These are phyloP conservation scores for Erucastrum elatum DNA, from an alignment of 345 rosid genomes.

Conservation along the genomic window DNA sequence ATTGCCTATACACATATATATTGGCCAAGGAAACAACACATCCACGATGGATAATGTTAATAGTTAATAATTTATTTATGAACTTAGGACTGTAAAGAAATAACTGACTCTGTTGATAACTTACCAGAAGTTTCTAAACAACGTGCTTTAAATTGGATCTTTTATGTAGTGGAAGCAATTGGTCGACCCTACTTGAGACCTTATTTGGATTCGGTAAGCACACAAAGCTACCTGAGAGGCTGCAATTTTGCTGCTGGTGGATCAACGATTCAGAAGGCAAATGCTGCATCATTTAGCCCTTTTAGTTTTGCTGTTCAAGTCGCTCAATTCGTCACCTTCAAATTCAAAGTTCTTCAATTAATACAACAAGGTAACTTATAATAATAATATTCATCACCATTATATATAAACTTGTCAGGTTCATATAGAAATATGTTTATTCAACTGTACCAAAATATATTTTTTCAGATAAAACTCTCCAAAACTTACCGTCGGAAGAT, in stretches of 20 bases:
- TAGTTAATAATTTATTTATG: no score
- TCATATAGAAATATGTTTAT: neutral
- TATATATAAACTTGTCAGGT: neutral
- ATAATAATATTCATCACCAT: neutral
- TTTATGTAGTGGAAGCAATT: slow-evolving; percentile 34
- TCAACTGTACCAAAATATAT: neutral
- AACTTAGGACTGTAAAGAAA: no score
- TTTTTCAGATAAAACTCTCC: slow-evolving; percentile 38
- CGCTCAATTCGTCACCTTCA: slow-evolving; percentile 52
- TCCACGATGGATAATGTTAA: no score
- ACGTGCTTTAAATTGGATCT: neutral
- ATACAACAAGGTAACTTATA: slow-evolving; percentile 42
- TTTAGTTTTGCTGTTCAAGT: slow-evolving; percentile 41
- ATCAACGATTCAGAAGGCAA: slow-evolving; percentile 41
- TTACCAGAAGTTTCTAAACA: neutral
- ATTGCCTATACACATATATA: no score
- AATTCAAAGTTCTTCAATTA: slow-evolving; percentile 39
- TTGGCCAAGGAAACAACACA: no score
- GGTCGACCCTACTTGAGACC: slow-evolving; percentile 43
- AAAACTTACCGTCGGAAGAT: slow-evolving; percentile 46
- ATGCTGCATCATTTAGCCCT: slow-evolving; percentile 39
- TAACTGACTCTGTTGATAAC: neutral
- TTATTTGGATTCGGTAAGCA: slow-evolving; percentile 37
- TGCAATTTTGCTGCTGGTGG: slow-evolving; percentile 41
- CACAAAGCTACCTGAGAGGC: slow-evolving; percentile 36